A percentile compares a stretch with the other conserved stretches of the same genome.
These are phyloP conservation scores for Cutaneotrichosporon curvatum DNA, from an alignment of 1,284 basidiomycete species.

Conservation along the genomic window DNA sequence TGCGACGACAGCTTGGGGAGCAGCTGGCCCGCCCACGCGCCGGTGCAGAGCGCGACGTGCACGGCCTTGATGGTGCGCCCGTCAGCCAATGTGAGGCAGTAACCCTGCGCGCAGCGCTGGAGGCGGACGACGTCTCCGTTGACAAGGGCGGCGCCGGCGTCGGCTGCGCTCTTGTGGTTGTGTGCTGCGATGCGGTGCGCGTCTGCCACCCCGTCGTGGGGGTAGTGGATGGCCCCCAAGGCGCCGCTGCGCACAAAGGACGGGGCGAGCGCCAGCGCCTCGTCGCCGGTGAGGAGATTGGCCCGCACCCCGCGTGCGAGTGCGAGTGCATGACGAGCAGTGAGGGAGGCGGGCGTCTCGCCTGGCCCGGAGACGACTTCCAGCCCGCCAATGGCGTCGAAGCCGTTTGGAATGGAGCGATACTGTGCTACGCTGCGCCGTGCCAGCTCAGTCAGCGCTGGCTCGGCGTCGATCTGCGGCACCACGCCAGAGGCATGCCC, in stretches of 20 bases:
- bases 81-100: background rate
- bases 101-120: background rate
- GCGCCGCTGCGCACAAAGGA: constrained; percentile 12
- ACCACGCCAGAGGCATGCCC: constrained; percentile 31
- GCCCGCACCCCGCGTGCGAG: constrained; percentile 9
- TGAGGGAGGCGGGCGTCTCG: background rate
- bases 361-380: constrained; percentile 11
- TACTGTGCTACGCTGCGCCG: constrained; percentile 20
- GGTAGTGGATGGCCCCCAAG: constrained; percentile 11
- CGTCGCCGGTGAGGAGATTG: constrained; percentile 10
- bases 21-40: constrained; percentile 29
- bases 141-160: constrained; percentile 12
- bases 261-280: constrained; percentile 12
- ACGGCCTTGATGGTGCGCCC: background rate
- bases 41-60: constrained; percentile 22
- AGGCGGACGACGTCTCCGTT: constrained; percentile 14
- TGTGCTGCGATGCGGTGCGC: constrained; percentile 8
- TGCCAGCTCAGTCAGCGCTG: constrained; percentile 22
- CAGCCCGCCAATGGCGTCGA: constrained; percentile 19
- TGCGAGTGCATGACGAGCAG: constrained; percentile 9
- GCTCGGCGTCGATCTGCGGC: constrained; percentile 21
- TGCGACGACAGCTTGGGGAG: constrained; percentile 6
- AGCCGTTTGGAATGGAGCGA: constrained; percentile 13
- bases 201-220: constrained; percentile 22
- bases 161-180: constrained; percentile 9